Evolutionary conservation across 805 yeast species (phyloP).

Genomic region (Vanderwaltozyma yarrowii): DNA sequence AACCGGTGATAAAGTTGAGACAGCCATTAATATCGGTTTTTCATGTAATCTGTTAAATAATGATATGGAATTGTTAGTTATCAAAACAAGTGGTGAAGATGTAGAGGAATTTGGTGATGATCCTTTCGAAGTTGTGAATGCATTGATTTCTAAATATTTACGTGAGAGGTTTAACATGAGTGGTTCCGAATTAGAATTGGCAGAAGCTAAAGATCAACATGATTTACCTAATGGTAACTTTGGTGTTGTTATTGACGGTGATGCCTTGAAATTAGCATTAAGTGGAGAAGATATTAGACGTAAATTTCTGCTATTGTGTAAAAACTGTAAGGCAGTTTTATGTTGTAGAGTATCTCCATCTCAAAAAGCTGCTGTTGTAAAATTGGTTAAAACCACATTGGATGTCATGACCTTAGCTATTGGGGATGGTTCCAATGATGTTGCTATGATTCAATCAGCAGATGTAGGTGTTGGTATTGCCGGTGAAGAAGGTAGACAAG

Average conservation of each 20-base stretch:
- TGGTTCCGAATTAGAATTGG: conserved; percentile 51
- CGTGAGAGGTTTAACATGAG: conserved; percentile 46
- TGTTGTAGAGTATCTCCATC: conserved; percentile 88
- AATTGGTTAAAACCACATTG: conserved; percentile 59
- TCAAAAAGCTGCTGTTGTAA: conserved; percentile 75
- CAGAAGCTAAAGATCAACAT: conserved; percentile 45
- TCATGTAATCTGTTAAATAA: conserved; percentile 69
- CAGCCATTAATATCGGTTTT: conserved; percentile 82
- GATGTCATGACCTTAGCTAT: conserved; percentile 80
- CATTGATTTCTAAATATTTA: conserved; percentile 42
- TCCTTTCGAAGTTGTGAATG: conserved; percentile 34
- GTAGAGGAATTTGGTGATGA: conserved; percentile 35
- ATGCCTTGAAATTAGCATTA: conserved; percentile 52
- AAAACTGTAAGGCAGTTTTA: conserved; percentile 70
- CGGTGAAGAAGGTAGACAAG: conserved; percentile 87
- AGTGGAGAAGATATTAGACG: conserved; percentile 35
- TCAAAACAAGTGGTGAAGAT: conserved; percentile 42
- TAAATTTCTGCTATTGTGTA: conserved; percentile 61
- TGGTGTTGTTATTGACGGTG: conserved; percentile 76
- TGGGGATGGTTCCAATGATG: conserved; percentile 87
- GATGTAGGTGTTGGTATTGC: conserved; percentile 85
- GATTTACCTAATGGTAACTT: conserved; percentile 58
- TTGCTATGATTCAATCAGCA: conserved; percentile 84
- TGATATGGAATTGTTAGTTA: conserved; percentile 64
- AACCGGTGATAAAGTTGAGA: conserved; percentile 83